Evolutionary conservation across 2,329 filamentous ascomycete species (phyloP).

Genomic region (Alternaria sp.): DNA sequence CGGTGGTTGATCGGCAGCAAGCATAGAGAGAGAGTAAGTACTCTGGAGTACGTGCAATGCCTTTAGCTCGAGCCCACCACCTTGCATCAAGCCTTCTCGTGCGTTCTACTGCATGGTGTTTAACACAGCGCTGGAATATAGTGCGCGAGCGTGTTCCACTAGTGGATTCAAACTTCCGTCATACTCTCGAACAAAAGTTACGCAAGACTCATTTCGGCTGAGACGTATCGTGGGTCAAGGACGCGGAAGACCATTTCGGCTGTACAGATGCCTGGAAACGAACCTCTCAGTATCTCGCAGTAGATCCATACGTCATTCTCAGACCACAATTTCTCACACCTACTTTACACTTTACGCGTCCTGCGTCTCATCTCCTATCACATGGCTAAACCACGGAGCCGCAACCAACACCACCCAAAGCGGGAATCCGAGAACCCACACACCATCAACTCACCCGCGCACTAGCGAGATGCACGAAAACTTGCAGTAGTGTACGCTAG

Average conservation of each 20-base stretch:
- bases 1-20: constrained; percentile 12
- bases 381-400: constrained; percentile 19
- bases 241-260: not conserved
- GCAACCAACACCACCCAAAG: constrained; percentile 9
- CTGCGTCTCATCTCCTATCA: constrained; percentile 7
- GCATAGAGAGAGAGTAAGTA: constrained; percentile 2
- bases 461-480: constrained; percentile 18
- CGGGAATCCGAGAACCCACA: constrained; percentile 10
- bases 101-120: not conserved
- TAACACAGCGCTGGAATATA: not conserved
- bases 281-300: not conserved
- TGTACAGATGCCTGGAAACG: not conserved
- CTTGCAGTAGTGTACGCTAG: constrained; percentile 21
- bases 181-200: constrained; percentile 3
- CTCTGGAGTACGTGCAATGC: constrained; percentile 6
- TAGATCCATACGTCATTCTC: constrained; percentile 9
- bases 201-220: constrained; percentile 3
- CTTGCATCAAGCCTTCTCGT: constrained; percentile 6
- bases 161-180: constrained; percentile 9
- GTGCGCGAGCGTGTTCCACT: not conserved
- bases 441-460: constrained; percentile 12
- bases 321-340: constrained; percentile 7
- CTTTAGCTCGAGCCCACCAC: constrained; percentile 10
- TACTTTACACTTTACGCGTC: constrained; percentile 11
- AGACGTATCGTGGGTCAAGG: constrained; percentile 5